phyloP scores from a whole-genome alignment of 495 filamentous ascomycete species.

The Platismatia glauca region DNA sequence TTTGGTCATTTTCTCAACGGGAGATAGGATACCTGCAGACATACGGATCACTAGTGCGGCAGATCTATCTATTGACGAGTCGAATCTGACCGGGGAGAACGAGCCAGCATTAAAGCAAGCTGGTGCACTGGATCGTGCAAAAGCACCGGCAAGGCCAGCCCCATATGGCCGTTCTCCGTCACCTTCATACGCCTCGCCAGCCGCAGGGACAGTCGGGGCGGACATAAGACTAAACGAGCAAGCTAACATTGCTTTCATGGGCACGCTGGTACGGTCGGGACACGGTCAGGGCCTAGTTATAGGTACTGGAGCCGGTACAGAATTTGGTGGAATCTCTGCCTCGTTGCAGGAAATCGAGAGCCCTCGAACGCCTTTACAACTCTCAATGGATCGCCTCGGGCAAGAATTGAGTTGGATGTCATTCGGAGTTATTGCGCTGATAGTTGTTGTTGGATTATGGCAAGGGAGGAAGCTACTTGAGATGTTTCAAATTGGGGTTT shows the following conservation, averaged over 20 bases:
- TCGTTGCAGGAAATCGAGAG: slow-evolving; percentile 90
- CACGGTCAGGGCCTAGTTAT: slow-evolving; percentile 94
- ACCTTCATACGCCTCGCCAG: slow-evolving; percentile 52
- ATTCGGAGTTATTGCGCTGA: slow-evolving; percentile 87
- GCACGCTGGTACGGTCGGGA: slow-evolving; percentile 91
- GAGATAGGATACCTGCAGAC: slow-evolving; percentile 93
- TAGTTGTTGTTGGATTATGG: slow-evolving; percentile 77
- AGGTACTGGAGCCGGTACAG: slow-evolving; percentile 81
- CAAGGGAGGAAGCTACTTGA: slow-evolving; percentile 85
- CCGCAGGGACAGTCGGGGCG: slow-evolving; percentile 52
- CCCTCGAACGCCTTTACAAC: slow-evolving; percentile 82
- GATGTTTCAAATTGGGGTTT: slow-evolving; percentile 97
- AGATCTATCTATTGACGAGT: slow-evolving; percentile 89
- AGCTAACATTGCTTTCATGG: slow-evolving; percentile 94
- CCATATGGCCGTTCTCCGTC: slow-evolving; percentile 39
- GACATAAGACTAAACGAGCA: slow-evolving; percentile 58
- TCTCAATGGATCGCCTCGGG: slow-evolving; percentile 94
- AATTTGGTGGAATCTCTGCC: slow-evolving; percentile 93
- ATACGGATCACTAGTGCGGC: slow-evolving; percentile 84
- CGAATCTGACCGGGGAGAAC: slow-evolving; percentile 95
- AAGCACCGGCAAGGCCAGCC: slow-evolving; percentile 14
- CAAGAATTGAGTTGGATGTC: slow-evolving; percentile 92
- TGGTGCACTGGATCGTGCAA: slow-evolving; percentile 41
- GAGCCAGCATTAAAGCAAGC: slow-evolving; percentile 75
- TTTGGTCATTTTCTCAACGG: slow-evolving; percentile 84